These are phyloP conservation scores for Aspergillus neoniger DNA, from an alignment of 2,329 filamentous ascomycete genomes.

Conservation along the genomic window DNA sequence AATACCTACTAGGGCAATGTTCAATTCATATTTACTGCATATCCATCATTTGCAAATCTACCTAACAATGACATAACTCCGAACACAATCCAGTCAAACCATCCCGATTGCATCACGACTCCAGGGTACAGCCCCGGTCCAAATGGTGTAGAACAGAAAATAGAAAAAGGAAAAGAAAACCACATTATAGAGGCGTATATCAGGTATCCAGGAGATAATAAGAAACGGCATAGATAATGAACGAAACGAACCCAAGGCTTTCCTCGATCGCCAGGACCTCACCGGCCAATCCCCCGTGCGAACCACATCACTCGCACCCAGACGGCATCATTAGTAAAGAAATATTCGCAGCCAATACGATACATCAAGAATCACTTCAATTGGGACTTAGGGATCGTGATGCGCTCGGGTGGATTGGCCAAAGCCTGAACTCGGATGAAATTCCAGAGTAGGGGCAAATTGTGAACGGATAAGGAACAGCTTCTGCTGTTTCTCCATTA, in stretches of 20 bases:
- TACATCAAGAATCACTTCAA: slow-evolving; percentile 26
- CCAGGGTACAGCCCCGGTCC: slow-evolving; percentile 7
- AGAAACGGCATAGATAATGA: slow-evolving; percentile 17
- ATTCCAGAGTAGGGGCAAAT: slow-evolving; percentile 6
- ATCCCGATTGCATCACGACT: slow-evolving; percentile 12
- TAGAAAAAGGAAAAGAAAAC: slow-evolving; percentile 17
- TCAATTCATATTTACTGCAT: not conserved
- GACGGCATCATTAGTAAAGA: slow-evolving; percentile 22
- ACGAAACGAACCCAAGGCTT: slow-evolving; percentile 16
- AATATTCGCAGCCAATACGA: slow-evolving; percentile 21
- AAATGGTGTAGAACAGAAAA: slow-evolving; percentile 16
- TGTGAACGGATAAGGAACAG: slow-evolving; percentile 7
- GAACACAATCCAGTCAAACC: slow-evolving; percentile 7
- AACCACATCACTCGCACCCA: slow-evolving; percentile 20
- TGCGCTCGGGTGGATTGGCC: slow-evolving; percentile 6
- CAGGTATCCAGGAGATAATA: slow-evolving; percentile 24
- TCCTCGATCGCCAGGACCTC: slow-evolving; percentile 24
- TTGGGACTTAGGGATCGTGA: slow-evolving; percentile 9
- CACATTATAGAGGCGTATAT: slow-evolving; percentile 25
- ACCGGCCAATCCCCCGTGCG: slow-evolving; percentile 13
- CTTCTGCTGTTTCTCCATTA: not conserved
- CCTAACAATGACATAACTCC: slow-evolving; percentile 11
- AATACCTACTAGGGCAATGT: not conserved
- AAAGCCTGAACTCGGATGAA: slow-evolving; percentile 15
- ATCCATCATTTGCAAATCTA: slow-evolving; percentile 9